These are phyloP conservation scores for Purshia tridentata DNA, from an alignment of 306 rosid genomes.

Conservation along the genomic window DNA sequence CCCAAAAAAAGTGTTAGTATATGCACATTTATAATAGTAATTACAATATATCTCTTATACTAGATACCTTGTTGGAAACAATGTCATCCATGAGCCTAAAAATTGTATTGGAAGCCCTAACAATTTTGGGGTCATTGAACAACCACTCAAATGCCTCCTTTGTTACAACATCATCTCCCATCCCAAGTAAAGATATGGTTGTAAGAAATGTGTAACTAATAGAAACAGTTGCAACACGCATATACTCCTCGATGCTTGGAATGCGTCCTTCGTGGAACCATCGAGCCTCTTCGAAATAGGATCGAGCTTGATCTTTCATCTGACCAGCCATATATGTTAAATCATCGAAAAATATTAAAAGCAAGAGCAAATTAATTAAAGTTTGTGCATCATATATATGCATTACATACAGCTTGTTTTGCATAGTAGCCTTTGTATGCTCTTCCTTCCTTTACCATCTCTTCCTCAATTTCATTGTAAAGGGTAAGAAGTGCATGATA, in stretches of 20 bases:
- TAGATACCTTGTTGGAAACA: not conserved
- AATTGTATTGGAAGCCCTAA: constrained; percentile 11
- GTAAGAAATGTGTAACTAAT: not conserved
- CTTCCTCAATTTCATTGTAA: constrained; percentile 26
- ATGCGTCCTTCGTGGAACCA: constrained; percentile 33
- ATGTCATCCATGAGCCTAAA: constrained; percentile 25
- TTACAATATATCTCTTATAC: no score
- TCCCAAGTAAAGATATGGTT: constrained; percentile 7
- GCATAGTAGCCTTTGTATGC: constrained; percentile 14
- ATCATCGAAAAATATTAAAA: no score
- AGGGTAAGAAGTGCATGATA: constrained; percentile 12
- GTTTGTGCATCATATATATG: not conserved
- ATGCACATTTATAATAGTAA: no score
- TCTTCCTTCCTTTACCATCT: constrained; percentile 20
- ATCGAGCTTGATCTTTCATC: constrained; percentile 21
- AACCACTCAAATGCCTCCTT: constrained; percentile 21
- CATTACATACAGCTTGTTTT: constrained; percentile 23
- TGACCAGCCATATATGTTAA: not conserved
- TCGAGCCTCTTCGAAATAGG: constrained; percentile 32
- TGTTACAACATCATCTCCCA: constrained; percentile 21
- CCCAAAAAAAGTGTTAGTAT: not conserved
- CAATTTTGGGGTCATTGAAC: not conserved
- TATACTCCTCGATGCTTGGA: constrained; percentile 42
- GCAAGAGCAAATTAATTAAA: no score
- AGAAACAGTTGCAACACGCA: not conserved